Evolutionary conservation across 1,284 basidiomycete species (phyloP).

Genomic region (Phylloboletellus chloephorus): DNA sequence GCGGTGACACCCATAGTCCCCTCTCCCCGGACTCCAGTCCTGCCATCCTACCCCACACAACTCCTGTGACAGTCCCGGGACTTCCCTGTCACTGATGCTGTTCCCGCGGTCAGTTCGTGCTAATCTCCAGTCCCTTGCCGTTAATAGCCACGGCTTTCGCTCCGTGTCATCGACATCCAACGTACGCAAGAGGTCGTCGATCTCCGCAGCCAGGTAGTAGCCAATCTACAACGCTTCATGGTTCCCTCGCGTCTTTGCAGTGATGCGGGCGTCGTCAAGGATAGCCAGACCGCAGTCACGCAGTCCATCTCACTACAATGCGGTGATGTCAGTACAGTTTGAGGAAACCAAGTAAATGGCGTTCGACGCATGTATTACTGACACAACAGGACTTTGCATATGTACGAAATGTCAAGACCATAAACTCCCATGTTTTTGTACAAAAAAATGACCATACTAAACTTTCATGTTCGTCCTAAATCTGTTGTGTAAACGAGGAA

Average conservation of each 20-base stretch:
- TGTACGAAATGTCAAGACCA: too few species aligned
- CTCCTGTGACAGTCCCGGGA: slow-evolving; percentile 55
- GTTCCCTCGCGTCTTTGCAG: slow-evolving; percentile 63
- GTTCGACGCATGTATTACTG: background rate
- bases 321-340: slow-evolving; percentile 23
- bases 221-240: slow-evolving; percentile 43
- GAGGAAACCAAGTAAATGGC: slow-evolving; percentile 1
- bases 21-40: slow-evolving; percentile 43
- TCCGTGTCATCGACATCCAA: slow-evolving; percentile 55
- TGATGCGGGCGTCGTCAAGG: slow-evolving; percentile 31
- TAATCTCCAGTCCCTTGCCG: slow-evolving; percentile 49
- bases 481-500: too few species aligned
- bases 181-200: slow-evolving; percentile 40
- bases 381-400: too few species aligned
- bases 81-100: slow-evolving; percentile 40
- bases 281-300: slow-evolving; percentile 20
- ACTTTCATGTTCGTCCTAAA: too few species aligned
- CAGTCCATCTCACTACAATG: slow-evolving; percentile 32
- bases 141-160: slow-evolving; percentile 60
- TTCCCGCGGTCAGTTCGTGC: slow-evolving; percentile 34
- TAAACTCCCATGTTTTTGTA: too few species aligned
- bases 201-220: slow-evolving; percentile 48
- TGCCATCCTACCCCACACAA: slow-evolving; percentile 61
- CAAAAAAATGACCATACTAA: too few species aligned
- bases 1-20: background rate